phyloP scores from a whole-genome alignment of 176 grass and related monocot species.

The Oryza meyeriana region DNA sequence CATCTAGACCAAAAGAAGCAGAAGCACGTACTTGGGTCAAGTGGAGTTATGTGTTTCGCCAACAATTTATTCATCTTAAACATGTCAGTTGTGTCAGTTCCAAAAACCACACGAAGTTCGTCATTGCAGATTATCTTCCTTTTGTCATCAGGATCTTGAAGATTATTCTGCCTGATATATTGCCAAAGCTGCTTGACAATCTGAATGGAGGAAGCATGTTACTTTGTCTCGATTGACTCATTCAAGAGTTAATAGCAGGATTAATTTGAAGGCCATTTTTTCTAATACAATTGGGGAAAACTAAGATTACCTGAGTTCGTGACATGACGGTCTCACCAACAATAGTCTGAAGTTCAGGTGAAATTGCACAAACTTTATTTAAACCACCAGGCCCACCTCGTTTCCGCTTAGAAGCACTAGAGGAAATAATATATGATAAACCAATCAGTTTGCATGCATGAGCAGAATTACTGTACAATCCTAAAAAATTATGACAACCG shows the following conservation, averaged over 20 bases:
- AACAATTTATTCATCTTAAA: constrained; percentile 99
- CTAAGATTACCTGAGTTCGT: constrained; percentile 75
- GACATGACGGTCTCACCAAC: constrained; percentile 94
- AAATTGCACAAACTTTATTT: constrained; percentile 96
- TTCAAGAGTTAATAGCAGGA: neutral
- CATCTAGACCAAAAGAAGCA: constrained; percentile 15
- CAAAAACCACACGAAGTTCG: constrained; percentile 86
- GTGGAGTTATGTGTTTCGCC: constrained; percentile 90
- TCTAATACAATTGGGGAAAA: neutral
- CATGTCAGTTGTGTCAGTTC: constrained; percentile 94
- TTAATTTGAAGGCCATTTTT: neutral
- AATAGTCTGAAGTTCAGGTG: constrained; percentile 92
- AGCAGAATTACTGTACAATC: neutral
- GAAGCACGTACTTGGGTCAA: constrained; percentile 60
- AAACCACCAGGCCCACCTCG: constrained; percentile 90
- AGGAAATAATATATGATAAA: constrained; percentile 22
- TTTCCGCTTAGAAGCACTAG: constrained; percentile 63
- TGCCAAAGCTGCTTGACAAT: constrained; percentile 98
- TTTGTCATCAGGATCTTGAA: constrained; percentile 98
- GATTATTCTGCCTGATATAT: constrained; percentile 95
- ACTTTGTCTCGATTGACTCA: constrained; percentile 17
- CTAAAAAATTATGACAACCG: neutral
- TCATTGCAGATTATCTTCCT: constrained; percentile 99
- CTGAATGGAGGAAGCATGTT: constrained; percentile 45
- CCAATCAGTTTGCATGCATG: constrained; percentile 2